Evolutionary conservation across 2,329 filamentous ascomycete genomes (phyloP), one percentile per base, ranked within the genome.

Genomic region (Alternaria tenuissima): DNA sequence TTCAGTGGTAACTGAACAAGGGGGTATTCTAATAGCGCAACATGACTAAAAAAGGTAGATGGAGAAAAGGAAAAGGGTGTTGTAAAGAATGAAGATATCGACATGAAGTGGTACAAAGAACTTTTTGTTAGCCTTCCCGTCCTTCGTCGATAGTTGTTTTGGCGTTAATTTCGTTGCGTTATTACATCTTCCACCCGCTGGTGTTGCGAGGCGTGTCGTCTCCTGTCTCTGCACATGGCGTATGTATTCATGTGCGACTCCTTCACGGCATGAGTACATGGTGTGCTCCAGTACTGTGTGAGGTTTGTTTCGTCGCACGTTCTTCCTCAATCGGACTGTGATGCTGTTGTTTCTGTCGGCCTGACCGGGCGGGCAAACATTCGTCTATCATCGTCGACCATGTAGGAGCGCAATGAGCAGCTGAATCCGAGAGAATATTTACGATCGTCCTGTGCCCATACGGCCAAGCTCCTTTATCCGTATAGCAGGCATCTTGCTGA

Each of bases 401-500:
- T 34, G 20, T 34, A 36, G 34, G 16, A 48, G 36, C 36, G 46
- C 14, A 16, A 44, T 22, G 36, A 41, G 51, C 51, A 58, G 51
- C 24, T 36, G n/a, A 22, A 12, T 8, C 20, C 11, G 3, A 30
- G 14, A 32, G 4, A 11, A 30, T 34, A 4, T 30, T 7, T 69
- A 75, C 52, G 71, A 65, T 24, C 73, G 70, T 42, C 69, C 68
- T 34, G 70, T 72, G 46, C 69, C 68, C 22, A 61, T 68, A 20
- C 73, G 69, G 4, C 69, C 67, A 7, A 78, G 60, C 59, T 78
- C 76, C 60, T 64, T 73, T 58, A 78, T 73, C 47, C 73, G 59
- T 38, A 76, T 67, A 7, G 67, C 65, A 12, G 76, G 76, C 59
- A 72, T 71, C 60, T 77, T 77, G 69, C 75, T 77, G 62, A 76